Conservation (phyloP, 176 grass and related monocot genomes). For the Musa troglodytarum region DNA sequence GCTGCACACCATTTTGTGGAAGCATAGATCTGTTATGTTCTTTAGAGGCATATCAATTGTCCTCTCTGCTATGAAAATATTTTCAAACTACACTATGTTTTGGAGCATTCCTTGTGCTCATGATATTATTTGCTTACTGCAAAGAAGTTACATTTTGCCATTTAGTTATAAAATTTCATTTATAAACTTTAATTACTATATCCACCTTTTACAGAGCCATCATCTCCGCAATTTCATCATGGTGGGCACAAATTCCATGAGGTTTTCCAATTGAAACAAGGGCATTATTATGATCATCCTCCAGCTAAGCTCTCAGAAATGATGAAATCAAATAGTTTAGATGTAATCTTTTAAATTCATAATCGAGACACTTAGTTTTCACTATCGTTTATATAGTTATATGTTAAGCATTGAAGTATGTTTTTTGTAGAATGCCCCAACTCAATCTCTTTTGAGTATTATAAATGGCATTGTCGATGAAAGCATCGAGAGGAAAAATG, state of each 20-base stretch:
- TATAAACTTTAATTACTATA: constrained; percentile 17
- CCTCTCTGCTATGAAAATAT: background rate
- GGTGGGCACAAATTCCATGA: constrained; percentile 57
- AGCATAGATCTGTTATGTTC: background rate
- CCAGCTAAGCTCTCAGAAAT: constrained; percentile 53
- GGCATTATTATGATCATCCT: constrained; percentile 49
- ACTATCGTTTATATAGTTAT: constrained; percentile 1
- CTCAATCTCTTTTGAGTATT: constrained; percentile 63
- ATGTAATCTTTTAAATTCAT: constrained; percentile 28
- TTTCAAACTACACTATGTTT: background rate
- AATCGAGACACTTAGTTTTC: constrained; percentile 1
- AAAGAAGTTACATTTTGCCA: background rate
- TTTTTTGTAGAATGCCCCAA: constrained; percentile 53
- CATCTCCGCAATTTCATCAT: constrained; percentile 35
- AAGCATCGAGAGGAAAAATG: constrained; percentile 55
- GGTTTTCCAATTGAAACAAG: constrained; percentile 56
- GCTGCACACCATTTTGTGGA: background rate
- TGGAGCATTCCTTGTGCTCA: background rate
- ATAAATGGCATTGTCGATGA: constrained; percentile 50
- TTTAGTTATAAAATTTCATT: background rate
- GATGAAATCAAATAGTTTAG: constrained; percentile 55
- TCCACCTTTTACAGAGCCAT: constrained; percentile 31
- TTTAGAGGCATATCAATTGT: background rate
- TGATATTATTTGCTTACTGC: background rate
- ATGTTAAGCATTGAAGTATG: background rate